A percentile compares a stretch with the other conserved stretches of the same genome.
Evolutionary conservation across 2,329 filamentous ascomycete genomes (phyloP).

Genomic region (Fusarium euwallaceae): DNA sequence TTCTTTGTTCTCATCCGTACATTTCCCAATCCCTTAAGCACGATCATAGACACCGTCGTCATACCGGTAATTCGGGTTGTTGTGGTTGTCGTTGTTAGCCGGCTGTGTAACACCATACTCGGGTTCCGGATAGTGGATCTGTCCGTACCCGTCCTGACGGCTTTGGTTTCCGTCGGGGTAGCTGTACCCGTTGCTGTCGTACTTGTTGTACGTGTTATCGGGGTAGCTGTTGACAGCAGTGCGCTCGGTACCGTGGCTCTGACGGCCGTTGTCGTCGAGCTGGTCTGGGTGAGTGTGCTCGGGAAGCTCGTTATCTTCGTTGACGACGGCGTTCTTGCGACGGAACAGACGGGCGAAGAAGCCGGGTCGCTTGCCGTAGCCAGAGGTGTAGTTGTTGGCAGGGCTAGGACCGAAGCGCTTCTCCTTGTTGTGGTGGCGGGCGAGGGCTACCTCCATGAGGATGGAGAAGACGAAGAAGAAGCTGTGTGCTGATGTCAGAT

Average conservation of each 20-base stretch:
- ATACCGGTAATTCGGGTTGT: slow-evolving; percentile 50
- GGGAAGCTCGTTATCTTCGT: slow-evolving; percentile 53
- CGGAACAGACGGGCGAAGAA: slow-evolving; percentile 54
- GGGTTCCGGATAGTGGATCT: slow-evolving; percentile 46
- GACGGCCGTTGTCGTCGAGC: slow-evolving; percentile 53
- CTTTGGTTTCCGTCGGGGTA: slow-evolving; percentile 42
- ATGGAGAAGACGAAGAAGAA: slow-evolving; percentile 83
- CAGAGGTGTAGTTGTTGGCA: slow-evolving; percentile 71
- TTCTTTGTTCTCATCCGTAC: not conserved
- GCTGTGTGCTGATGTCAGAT: slow-evolving; percentile 58
- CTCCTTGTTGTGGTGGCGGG: slow-evolving; percentile 79
- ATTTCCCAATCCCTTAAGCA: slow-evolving; percentile 13
- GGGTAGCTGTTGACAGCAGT: slow-evolving; percentile 51
- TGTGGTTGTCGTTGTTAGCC: slow-evolving; percentile 26
- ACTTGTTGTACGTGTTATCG: slow-evolving; percentile 44
- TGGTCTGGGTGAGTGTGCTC: slow-evolving; percentile 57
- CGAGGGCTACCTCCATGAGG: slow-evolving; percentile 75
- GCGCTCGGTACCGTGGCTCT: slow-evolving; percentile 58
- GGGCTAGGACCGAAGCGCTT: slow-evolving; percentile 73
- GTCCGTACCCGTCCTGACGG: slow-evolving; percentile 47
- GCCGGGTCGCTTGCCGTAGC: slow-evolving; percentile 53
- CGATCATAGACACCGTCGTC: slow-evolving; percentile 55
- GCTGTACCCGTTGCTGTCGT: slow-evolving; percentile 40
- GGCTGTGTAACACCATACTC: slow-evolving; percentile 33
- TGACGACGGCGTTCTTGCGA: slow-evolving; percentile 39